Percentiles rank a stretch among this genome's conserved stretches.
phyloP scores from a whole-genome alignment of 768 basidiomycete species.

The Phaeolepiota aurea region DNA sequence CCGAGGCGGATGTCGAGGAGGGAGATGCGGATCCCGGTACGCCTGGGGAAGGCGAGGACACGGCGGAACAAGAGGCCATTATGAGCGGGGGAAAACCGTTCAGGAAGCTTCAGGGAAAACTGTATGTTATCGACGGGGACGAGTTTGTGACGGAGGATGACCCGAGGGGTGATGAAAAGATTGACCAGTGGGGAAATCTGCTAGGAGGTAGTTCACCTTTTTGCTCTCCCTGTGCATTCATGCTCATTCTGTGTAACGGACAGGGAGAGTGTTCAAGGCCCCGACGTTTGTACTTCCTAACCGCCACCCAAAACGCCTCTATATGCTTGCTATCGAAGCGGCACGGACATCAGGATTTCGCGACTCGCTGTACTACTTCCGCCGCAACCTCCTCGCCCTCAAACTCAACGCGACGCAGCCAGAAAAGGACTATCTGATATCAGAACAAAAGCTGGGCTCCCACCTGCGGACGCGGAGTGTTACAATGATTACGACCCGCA shows the following conservation, averaged over 20 bases:
- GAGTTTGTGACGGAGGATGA: constrained; percentile 83
- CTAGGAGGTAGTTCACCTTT: constrained; percentile 58
- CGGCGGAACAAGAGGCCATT: constrained; percentile 33
- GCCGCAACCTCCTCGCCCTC: constrained; percentile 81
- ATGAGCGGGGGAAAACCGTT: constrained; percentile 59
- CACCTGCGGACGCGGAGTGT: constrained; percentile 89
- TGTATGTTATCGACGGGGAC: constrained; percentile 79
- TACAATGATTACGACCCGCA: constrained; percentile 87
- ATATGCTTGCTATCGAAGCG: constrained; percentile 97
- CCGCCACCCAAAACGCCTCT: constrained; percentile 75
- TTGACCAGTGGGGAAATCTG: constrained; percentile 77
- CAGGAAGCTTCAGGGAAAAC: constrained; percentile 63
- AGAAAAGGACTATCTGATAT: constrained; percentile 91
- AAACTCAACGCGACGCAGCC: constrained; percentile 85
- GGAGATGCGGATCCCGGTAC: constrained; percentile 20
- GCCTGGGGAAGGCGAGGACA: constrained; percentile 17
- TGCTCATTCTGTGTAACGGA: constrained; percentile 3
- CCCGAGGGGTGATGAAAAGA: constrained; percentile 84
- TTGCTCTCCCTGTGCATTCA: neutral
- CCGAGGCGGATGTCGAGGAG: constrained; percentile 24
- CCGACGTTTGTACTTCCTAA: constrained; percentile 81
- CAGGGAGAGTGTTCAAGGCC: constrained; percentile 85
- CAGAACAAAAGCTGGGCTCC: constrained; percentile 77
- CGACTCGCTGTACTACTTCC: constrained; percentile 97
- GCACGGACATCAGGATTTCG: constrained; percentile 93